Conservation (phyloP, 1,284 basidiomycete species). For the Caloboletus firmus region DNA sequence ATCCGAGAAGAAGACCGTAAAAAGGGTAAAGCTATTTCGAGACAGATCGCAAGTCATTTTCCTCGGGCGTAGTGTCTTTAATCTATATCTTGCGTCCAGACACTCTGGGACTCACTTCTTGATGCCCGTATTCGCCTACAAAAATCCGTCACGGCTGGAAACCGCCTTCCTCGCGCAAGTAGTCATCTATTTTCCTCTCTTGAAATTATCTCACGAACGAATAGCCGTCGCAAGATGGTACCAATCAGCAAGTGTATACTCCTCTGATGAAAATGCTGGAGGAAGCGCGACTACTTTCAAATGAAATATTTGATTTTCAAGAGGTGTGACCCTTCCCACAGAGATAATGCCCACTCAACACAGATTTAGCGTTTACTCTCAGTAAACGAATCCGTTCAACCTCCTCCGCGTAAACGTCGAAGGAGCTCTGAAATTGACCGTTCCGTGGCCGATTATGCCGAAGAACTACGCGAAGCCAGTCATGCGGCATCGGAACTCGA, state of each 20-base stretch:
- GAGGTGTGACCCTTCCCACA: conserved; percentile 43
- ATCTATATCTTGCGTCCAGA: conserved; percentile 43
- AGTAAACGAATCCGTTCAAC: conserved; percentile 47
- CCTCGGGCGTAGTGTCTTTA: background rate
- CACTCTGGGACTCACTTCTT: conserved; percentile 80
- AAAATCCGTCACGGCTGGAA: conserved; percentile 68
- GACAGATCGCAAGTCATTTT: conserved; percentile 68
- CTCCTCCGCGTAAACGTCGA: conserved; percentile 62
- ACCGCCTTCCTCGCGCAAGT: conserved; percentile 58
- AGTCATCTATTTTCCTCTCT: conserved; percentile 13
- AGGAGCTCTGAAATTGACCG: conserved; percentile 34
- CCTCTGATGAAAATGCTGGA: conserved; percentile 52
- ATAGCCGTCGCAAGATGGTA: conserved; percentile 22
- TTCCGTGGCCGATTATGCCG: conserved; percentile 8
- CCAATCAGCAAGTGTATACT: conserved; percentile 38
- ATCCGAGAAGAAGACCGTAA: conserved; percentile 63
- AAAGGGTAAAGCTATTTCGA: conserved; percentile 81
- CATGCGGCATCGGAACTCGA: conserved; percentile 52
- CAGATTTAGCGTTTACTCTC: conserved; percentile 44
- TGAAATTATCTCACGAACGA: conserved; percentile 21
- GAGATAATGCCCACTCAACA: conserved; percentile 16
- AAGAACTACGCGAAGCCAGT: conserved; percentile 47
- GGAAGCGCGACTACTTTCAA: conserved; percentile 58
- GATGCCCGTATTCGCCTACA: conserved; percentile 89
- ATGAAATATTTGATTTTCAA: conserved; percentile 69